A percentile compares a stretch with the other conserved stretches of the same genome.
phyloP scores from a whole-genome alignment of 352 stramenopile species.

The Phytopythium kandeliae region DNA sequence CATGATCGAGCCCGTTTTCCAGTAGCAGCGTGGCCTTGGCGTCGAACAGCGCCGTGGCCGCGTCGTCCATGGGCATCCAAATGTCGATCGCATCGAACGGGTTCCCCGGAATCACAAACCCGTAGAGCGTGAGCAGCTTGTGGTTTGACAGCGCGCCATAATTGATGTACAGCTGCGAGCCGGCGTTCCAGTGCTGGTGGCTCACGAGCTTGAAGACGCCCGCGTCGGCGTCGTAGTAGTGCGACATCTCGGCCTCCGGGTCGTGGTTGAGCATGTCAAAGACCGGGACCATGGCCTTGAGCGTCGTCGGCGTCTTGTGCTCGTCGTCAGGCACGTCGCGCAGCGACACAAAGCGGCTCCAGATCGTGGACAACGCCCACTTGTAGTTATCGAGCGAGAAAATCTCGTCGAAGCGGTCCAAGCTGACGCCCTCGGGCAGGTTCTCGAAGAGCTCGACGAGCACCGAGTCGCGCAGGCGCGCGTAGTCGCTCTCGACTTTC shows the following conservation, averaged over 20 bases:
- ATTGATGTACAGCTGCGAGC: conserved; percentile 74
- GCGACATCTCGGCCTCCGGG: conserved; percentile 62
- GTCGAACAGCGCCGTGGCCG: conserved; percentile 31
- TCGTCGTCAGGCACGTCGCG: conserved; percentile 16
- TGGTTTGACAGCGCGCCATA: conserved; percentile 81
- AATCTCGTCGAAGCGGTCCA: conserved; percentile 23
- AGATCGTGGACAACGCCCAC: conserved; percentile 84
- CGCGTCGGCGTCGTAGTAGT: conserved; percentile 49
- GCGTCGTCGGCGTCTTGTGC: conserved; percentile 20
- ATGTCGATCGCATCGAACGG: conserved; percentile 68
- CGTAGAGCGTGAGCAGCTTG: conserved; percentile 75
- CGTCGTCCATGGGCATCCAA: conserved; percentile 62
- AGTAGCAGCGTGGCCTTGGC: conserved; percentile 40
- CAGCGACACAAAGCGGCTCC: conserved; percentile 80
- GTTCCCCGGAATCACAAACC: conserved; percentile 68
- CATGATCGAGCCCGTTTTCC: conserved; percentile 53
- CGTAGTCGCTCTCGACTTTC: conserved; percentile 52
- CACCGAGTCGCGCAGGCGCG: conserved; percentile 24
- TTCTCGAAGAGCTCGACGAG: conserved; percentile 50
- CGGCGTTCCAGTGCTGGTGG: conserved; percentile 68
- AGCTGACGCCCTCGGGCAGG: conserved; percentile 16
- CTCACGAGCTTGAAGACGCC: conserved; percentile 60
- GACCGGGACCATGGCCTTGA: conserved; percentile 81
- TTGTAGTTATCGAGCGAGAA: conserved; percentile 75
- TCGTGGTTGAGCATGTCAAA: conserved; percentile 88